Evolutionary conservation across 345 rosid species (phyloP).

Genomic region (Psidium friedrichsthalianum): DNA sequence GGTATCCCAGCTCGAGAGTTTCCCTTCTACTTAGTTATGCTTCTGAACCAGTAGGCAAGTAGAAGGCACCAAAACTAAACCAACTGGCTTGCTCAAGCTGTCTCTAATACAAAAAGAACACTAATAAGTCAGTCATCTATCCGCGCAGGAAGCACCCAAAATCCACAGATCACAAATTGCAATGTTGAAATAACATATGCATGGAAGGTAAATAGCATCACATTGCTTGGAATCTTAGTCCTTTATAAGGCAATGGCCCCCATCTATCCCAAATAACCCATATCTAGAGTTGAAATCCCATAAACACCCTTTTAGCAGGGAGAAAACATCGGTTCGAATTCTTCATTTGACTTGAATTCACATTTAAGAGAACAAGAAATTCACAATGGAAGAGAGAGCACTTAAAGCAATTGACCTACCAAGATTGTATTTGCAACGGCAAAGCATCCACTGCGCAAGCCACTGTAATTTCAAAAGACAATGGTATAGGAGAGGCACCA

Average conservation of each 20-base stretch:
- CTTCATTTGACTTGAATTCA: not conserved
- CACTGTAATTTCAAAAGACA: not conserved
- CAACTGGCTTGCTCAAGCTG: not conserved
- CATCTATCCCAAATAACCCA: not conserved
- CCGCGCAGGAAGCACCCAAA: not conserved
- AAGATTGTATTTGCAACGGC: slow-evolving; percentile 30
- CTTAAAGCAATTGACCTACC: slow-evolving; percentile 8
- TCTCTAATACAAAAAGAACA: not conserved
- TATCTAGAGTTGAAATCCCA: not conserved
- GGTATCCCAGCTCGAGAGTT: not conserved
- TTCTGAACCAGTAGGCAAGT: not conserved
- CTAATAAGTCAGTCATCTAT: not conserved
- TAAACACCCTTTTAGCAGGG: not conserved
- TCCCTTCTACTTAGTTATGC: not conserved
- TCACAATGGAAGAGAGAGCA: not conserved
- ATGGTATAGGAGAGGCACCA: not conserved
- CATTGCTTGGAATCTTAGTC: not conserved
- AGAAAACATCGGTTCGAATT: not conserved
- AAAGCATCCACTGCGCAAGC: slow-evolving; percentile 43
- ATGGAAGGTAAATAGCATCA: not conserved
- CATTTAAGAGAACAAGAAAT: not conserved
- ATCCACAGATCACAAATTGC: not conserved
- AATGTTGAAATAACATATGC: not conserved
- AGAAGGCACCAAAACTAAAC: not conserved
- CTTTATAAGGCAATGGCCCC: not conserved